Evolutionary conservation across 805 yeast genomes (phyloP).

Genomic region (Saturnispora besseyi): DNA sequence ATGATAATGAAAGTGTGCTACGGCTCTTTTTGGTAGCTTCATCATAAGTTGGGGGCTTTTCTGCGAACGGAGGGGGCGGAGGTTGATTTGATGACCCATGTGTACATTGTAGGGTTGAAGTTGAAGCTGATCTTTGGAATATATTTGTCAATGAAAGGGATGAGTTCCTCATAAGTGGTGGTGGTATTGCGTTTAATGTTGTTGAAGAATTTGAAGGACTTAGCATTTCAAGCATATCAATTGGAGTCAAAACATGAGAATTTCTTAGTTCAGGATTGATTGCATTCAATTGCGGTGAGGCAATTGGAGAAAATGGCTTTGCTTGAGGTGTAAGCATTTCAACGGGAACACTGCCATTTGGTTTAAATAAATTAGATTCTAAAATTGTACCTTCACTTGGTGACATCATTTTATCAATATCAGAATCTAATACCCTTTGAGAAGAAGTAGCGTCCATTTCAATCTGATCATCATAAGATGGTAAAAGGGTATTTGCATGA

Average conservation of each 20-base stretch:
- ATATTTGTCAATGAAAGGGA: neutral
- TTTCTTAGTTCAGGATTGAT: slow-evolving; percentile 23
- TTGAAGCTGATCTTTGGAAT: neutral
- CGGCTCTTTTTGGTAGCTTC: slow-evolving; percentile 14
- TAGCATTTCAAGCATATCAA: slow-evolving; percentile 11
- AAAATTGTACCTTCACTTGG: slow-evolving; percentile 23
- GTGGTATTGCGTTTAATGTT: slow-evolving; percentile 51
- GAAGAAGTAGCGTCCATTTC: slow-evolving; percentile 6
- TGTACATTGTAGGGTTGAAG: neutral
- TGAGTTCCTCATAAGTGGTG: slow-evolving; percentile 17
- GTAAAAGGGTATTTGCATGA: slow-evolving; percentile 69
- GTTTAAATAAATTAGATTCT: slow-evolving; percentile 46
- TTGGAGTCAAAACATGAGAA: slow-evolving; percentile 10
- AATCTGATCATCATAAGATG: slow-evolving; percentile 45
- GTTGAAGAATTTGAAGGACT: slow-evolving; percentile 26
- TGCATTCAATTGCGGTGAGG: slow-evolving; percentile 25
- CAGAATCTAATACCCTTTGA: neutral
- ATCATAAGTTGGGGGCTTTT: slow-evolving; percentile 26
- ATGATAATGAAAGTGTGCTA: neutral
- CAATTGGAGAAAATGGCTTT: slow-evolving; percentile 43
- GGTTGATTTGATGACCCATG: neutral
- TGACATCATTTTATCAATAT: slow-evolving; percentile 22
- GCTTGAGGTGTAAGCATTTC: slow-evolving; percentile 58
- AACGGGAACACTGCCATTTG: slow-evolving; percentile 34
- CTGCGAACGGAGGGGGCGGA: slow-evolving; percentile 24